A percentile compares a stretch with the other conserved stretches of the same genome.
These are phyloP conservation scores for Eucalyptus cladocalyx DNA, from an alignment of 345 rosid genomes.

Conservation along the genomic window DNA sequence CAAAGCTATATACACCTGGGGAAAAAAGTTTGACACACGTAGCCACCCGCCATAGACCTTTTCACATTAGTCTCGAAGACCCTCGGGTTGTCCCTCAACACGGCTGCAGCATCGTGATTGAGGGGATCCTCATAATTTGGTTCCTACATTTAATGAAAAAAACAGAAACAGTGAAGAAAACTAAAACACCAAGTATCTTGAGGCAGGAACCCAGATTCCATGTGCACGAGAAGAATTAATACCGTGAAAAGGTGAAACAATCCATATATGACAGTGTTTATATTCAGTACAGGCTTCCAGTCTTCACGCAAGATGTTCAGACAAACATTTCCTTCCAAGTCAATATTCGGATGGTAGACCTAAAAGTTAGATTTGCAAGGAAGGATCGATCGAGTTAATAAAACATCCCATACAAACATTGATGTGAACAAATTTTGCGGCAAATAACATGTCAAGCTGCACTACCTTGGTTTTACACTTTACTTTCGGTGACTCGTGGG, in stretches of 20 bases:
- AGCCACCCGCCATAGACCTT: constrained; percentile 76
- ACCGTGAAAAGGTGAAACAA: constrained; percentile 92
- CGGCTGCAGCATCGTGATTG: constrained; percentile 84
- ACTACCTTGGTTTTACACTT: constrained; percentile 96
- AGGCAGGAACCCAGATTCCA: neutral
- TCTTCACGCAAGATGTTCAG: constrained; percentile 91
- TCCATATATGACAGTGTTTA: constrained; percentile 86
- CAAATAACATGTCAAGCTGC: neutral
- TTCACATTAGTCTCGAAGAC: constrained; percentile 60
- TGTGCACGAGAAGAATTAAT: neutral
- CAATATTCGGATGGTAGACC: constrained; percentile 98
- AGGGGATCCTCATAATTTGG: constrained; percentile 94
- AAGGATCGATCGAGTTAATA: neutral
- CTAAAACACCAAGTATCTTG: neutral
- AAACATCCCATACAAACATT: neutral
- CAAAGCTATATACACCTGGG: constrained; percentile 47
- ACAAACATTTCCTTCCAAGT: constrained; percentile 96
- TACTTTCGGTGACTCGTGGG: constrained; percentile 94
- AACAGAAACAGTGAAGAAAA: neutral
- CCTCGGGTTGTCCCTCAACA: constrained; percentile 77
- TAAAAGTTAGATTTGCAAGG: neutral
- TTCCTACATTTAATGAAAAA: constrained; percentile 28
- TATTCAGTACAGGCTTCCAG: constrained; percentile 97
- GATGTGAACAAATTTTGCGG: neutral
- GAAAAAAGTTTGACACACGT: constrained; percentile 66